These are phyloP conservation scores for Globisporangium paddicum DNA, from an alignment of 352 stramenopile genomes.

Conservation along the genomic window DNA sequence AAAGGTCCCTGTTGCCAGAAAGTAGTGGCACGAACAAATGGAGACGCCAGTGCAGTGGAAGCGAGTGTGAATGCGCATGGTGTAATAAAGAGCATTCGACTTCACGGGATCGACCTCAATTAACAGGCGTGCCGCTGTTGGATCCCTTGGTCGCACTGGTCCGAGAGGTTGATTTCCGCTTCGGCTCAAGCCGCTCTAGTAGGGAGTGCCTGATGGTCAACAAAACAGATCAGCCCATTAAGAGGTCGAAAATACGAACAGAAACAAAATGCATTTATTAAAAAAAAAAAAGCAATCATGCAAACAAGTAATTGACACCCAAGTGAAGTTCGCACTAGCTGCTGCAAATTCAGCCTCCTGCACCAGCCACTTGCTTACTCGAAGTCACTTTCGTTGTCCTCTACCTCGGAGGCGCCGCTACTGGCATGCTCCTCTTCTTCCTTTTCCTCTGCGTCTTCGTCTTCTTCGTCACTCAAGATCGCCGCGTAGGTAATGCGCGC, in stretches of 20 bases:
- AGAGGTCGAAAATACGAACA: background rate
- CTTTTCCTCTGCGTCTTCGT: conserved; percentile 25
- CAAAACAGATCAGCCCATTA: too few species aligned
- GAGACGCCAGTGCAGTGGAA: too few species aligned
- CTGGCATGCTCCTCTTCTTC: conserved; percentile 36
- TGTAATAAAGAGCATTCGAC: too few species aligned
- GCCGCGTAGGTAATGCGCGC: conserved; percentile 49
- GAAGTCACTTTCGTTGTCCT: conserved; percentile 63
- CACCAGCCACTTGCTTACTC: conserved; percentile 15
- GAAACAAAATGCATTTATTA: background rate
- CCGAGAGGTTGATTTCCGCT: too few species aligned
- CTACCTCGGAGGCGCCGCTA: conserved; percentile 37
- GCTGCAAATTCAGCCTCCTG: background rate
- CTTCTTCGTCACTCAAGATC: conserved; percentile 43
- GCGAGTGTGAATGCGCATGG: too few species aligned
- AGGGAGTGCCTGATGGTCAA: too few species aligned
- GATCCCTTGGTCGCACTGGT: too few species aligned
- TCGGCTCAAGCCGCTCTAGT: too few species aligned
- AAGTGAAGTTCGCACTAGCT: background rate
- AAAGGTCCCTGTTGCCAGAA: too few species aligned
- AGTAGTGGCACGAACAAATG: too few species aligned
- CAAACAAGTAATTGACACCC: background rate
- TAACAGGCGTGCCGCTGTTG: too few species aligned
- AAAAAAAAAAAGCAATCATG: background rate
- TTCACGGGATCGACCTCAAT: too few species aligned